Base-by-base conservation (phyloP, 2,329 filamentous ascomycete species). In the Furcasterigmium furcatum region DNA sequence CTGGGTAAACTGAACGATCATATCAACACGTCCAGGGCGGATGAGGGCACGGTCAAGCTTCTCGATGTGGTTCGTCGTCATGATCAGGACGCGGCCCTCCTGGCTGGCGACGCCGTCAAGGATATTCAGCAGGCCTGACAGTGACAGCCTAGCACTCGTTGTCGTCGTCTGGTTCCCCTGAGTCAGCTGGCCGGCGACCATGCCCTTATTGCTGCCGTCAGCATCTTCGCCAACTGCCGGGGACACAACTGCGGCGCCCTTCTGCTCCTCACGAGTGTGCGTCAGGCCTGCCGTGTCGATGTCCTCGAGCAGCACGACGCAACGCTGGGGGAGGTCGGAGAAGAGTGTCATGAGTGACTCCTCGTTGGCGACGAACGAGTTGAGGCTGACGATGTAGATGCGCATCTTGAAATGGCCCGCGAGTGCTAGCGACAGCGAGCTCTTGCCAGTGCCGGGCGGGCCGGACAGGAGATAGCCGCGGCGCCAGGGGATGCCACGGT, bases 381-480 rank as follows among this genome's bases (percentile, higher is more conserved):
- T 86, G 34, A 90, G 67, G 56, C 77, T 85, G 51, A 89, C 74
- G 45, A 89, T 85, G 63, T 88, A 89, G 50, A 90, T 85, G 41
- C 79, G 75, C 66, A 90, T 75, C 47, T 80, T 79, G 59, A 89
- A 85, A 57, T 80, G 77, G 5, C 86, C 86, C 0, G 86, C 84
- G 41, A 88, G 72, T 0, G 86, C 85, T 35, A 89, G 75, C 51
- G 80, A 84, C 1, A 90, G 72, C 38, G 82, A 87, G 38, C 82
- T 87, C 64, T 92, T 94, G 13, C 88, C 88, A 0, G 87, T 91
- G 1, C 88, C 88, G 0, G 88, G 88, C 0, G 88, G 88, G 0
- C 90, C 90, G 52, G 91, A 74, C 14, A 95, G 80, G 0, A 95
- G 77, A 57, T 94, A 95, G 0, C 90, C 91, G 5, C 90, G 77